Evolutionary conservation across 257 asterid genomes (phyloP), one percentile per base, ranked within the genome.

Genomic region (Oldenlandia corymbosa): DNA sequence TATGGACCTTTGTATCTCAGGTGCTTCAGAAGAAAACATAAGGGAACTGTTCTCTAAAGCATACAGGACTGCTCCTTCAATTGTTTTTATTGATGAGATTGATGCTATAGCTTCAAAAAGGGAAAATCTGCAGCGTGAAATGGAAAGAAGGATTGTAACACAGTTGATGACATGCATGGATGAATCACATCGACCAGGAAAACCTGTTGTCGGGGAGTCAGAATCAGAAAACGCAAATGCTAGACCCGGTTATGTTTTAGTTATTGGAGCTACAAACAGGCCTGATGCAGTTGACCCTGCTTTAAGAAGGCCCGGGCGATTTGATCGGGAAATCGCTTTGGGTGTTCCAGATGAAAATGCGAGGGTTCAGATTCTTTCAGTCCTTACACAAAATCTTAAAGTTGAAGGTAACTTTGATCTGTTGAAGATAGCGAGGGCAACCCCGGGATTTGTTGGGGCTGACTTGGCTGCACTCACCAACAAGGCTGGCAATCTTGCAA

Each of bases 51-150:
- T 92, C 77, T 60, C 83, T 10, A 84, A 89, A 68, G 97, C 99
- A 60, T 65, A 85, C 60, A 78, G 91, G 75, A 89, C 96, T 14
- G 88, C 94, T 27, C 97, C 97, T 18, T 92, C 99, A 21, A 85
- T 92, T 56, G 90, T 92, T 56, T 92, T 92, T 76, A 89, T 92
- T 60, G 97, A 92, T 58, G 99, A 92, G 75, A 92, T 92, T 26
- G 99, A 92, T 74, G 87, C 97, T 31, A 84, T 92, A 69, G 97
- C 97, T 78, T 81, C 95, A n/a, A 92, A 92, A 75, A 78, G 99
- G 77, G 99, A 87, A 66, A 84, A 81, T 62, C 69, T 79, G 59
- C 87, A 92, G 64, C 81, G 96, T 73, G 94, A 80, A 76, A 89
- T 84, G 97, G 99, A 92, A 71, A 74, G 81, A 17, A 93, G 97